phyloP scores from a whole-genome alignment of 495 filamentous ascomycete species.

The Neurospora hispaniola region DNA sequence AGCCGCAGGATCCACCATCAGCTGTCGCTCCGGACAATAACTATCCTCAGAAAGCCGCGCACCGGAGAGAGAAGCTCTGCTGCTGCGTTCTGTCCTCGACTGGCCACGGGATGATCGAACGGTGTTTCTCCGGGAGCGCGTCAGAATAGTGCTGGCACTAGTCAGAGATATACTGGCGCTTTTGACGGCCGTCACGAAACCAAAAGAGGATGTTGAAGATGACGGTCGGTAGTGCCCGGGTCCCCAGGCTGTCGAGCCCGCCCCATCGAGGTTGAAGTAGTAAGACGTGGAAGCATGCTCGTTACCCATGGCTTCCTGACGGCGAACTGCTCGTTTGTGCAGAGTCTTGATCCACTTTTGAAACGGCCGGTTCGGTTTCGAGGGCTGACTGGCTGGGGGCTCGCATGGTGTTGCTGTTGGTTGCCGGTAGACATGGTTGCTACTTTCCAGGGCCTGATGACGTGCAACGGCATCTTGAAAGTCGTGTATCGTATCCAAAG shows the following conservation, averaged over 20 bases:
- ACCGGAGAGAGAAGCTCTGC: slow-evolving; percentile 48
- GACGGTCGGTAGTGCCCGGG: slow-evolving; percentile 41
- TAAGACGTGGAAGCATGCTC: slow-evolving; percentile 31
- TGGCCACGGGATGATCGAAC: slow-evolving; percentile 42
- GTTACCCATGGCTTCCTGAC: slow-evolving; percentile 20
- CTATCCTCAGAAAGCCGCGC: slow-evolving; percentile 59
- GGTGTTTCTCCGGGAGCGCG: slow-evolving; percentile 44
- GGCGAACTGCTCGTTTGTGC: slow-evolving; percentile 35
- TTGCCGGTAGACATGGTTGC: slow-evolving; percentile 16
- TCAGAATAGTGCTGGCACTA: slow-evolving; percentile 50
- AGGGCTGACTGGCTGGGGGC: background rate
- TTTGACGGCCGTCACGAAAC: slow-evolving; percentile 62
- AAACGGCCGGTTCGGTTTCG: slow-evolving; percentile 31
- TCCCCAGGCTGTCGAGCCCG: slow-evolving; percentile 12
- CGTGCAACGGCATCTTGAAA: slow-evolving; percentile 22
- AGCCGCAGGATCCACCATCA: slow-evolving; percentile 58
- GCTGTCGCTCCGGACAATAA: slow-evolving; percentile 38
- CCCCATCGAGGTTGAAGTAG: slow-evolving; percentile 19
- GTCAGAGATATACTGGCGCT: slow-evolving; percentile 65
- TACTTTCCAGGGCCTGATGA: slow-evolving; percentile 16
- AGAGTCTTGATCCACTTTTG: slow-evolving; percentile 50
- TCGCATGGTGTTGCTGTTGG: background rate
- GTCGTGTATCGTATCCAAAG: slow-evolving; percentile 34
- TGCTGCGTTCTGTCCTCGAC: slow-evolving; percentile 51
- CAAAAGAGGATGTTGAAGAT: slow-evolving; percentile 61